Evolutionary conservation across 2,329 filamentous ascomycete genomes (phyloP).

Genomic region (Fusarium buxicola): DNA sequence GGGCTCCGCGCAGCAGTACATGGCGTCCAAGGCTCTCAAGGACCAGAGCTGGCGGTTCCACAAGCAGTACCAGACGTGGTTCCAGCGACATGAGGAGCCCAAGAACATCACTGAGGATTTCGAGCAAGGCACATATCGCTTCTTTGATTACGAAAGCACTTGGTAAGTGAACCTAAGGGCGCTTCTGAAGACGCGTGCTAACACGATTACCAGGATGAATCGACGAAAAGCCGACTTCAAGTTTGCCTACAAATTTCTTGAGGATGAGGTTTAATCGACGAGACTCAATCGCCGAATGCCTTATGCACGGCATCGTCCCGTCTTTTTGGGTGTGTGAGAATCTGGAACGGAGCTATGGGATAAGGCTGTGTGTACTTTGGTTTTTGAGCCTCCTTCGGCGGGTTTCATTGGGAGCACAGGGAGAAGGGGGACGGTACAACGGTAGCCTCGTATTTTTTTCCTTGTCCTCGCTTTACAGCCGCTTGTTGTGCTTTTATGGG

Average conservation of each 20-base stretch:
- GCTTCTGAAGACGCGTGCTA: slow-evolving; percentile 12
- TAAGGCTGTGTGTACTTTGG: slow-evolving; percentile 35
- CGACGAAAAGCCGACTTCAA: slow-evolving; percentile 97
- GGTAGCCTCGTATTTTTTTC: slow-evolving; percentile 27
- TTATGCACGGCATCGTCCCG: background rate
- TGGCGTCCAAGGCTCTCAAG: slow-evolving; percentile 96
- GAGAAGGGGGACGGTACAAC: slow-evolving; percentile 17
- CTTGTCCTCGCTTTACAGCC: slow-evolving; percentile 13
- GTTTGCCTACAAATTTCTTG: slow-evolving; percentile 97
- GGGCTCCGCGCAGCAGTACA: slow-evolving; percentile 93
- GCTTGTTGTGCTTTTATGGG: slow-evolving; percentile 31
- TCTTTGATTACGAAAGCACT: slow-evolving; percentile 99
- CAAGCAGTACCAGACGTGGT: slow-evolving; percentile 99
- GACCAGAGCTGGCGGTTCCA: slow-evolving; percentile 99
- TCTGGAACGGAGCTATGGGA: slow-evolving; percentile 32
- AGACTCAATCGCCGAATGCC: background rate
- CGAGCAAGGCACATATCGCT: slow-evolving; percentile 98
- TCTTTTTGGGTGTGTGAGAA: slow-evolving; percentile 22
- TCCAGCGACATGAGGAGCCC: slow-evolving; percentile 97
- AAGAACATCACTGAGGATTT: slow-evolving; percentile 99
- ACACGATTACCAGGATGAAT: slow-evolving; percentile 82
- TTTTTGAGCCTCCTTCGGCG: slow-evolving; percentile 30
- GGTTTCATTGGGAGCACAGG: slow-evolving; percentile 23
- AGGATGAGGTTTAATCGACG: slow-evolving; percentile 79
- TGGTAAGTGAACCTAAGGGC: slow-evolving; percentile 72